These are phyloP conservation scores for Metschnikowia gruessii DNA, from an alignment of 805 yeast species.

Conservation along the genomic window DNA sequence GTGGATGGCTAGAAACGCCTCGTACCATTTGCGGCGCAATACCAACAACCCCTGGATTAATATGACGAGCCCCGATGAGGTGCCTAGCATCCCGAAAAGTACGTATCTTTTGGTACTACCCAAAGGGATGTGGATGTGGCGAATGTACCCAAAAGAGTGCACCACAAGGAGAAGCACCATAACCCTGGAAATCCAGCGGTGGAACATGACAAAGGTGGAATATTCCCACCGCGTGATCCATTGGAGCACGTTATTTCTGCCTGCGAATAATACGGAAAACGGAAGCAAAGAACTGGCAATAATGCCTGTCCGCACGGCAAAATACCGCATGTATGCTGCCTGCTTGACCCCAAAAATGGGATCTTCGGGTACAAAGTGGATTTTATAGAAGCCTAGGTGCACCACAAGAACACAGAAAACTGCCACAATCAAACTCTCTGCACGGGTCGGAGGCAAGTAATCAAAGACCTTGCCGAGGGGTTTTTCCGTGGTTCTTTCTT, in stretches of 20 bases:
- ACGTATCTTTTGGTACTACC: conserved; percentile 18
- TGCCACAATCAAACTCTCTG: conserved; percentile 13
- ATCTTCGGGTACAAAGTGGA: conserved; percentile 15
- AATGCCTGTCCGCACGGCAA: conserved; percentile 29
- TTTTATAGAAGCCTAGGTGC: conserved; percentile 4
- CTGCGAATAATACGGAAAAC: conserved; percentile 18
- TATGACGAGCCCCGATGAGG: conserved; percentile 45
- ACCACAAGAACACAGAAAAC: conserved; percentile 8
- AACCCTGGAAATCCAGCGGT: conserved; percentile 54
- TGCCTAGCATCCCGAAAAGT: conserved; percentile 37
- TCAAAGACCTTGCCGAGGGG: conserved; percentile 23
- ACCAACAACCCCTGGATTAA: conserved; percentile 45
- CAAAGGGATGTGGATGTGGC: conserved; percentile 2
- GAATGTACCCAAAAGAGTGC: conserved; percentile 33
- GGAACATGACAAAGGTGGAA: conserved; percentile 54
- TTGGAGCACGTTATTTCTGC: conserved; percentile 28
- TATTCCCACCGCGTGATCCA: conserved; percentile 38
- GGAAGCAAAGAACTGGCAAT: conserved; percentile 20
- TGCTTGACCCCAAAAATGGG: conserved; percentile 20
- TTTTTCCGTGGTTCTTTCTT: conserved; percentile 27
- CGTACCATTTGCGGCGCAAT: conserved; percentile 48
- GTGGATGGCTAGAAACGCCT: conserved; percentile 35
- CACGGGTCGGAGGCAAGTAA: conserved; percentile 26
- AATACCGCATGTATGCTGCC: conserved; percentile 36
- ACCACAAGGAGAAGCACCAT: conserved; percentile 39